Evolutionary conservation across 2,329 filamentous ascomycete species (phyloP), one percentile per base, ranked within the genome.

Genomic region (Monosporascus sp.): DNA sequence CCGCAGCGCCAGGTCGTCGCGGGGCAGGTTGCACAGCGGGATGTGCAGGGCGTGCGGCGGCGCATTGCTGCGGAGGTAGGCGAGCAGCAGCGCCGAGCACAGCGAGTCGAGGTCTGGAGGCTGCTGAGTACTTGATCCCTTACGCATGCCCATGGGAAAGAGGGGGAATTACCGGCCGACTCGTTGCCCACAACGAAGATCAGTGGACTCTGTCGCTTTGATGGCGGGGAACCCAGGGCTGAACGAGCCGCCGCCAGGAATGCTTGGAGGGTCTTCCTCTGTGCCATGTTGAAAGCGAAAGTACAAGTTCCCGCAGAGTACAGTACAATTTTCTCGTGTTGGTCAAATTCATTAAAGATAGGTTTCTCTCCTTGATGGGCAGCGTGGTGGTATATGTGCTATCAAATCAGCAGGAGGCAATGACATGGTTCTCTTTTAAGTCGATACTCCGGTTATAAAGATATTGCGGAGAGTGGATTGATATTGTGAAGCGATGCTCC

Each of bases 91-190:
- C 26, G 89, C 82, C 28, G 84, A 87, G 68, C 87, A 89, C 60
- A 94, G 80, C 2, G 89, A 92, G 72, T 94, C 89, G 51, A 94
- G 84, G 61, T 94, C 89, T 88, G 54, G 7, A 3, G 8, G 5
- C n/a, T 5, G n/a, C 9, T 6, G 40, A 43, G n/a, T 24, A 31
- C 20, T 37, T 51, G 38, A 35, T 38, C 28, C n/a, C 17, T 15
- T 20, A 7, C 9, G 15, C 17, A 14, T 22, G 11, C 2, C 43
- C 3, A 37, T 52, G 28, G 24, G 26, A 44, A 18, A 37, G 4
- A 6, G 17, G 5, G 31, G n/a, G 8, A 41, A 68, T 58, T 65
- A 82, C 84, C 84, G 52, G 83, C 85, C 22, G 85, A 85, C 67
- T 88, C 85, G 58, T 88, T 88, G 43, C 85, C 85, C 8, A 87